phyloP scores from a whole-genome alignment of 257 asterid species.

The Linaria vulgaris region DNA sequence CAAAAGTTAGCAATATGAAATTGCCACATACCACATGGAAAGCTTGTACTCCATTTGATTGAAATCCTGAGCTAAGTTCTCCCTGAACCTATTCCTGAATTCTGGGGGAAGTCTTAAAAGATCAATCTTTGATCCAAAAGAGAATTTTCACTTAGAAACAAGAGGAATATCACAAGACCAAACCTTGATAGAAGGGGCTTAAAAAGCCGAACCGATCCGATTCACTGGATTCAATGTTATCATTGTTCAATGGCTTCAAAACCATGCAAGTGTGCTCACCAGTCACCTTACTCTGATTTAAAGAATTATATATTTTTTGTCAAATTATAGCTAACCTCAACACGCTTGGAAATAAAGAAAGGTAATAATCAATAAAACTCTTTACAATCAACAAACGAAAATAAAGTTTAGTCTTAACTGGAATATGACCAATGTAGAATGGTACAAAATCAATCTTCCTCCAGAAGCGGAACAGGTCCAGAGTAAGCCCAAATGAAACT shows the following conservation, averaged over 20 bases:
- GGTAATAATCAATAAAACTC: too few relatives aligned
- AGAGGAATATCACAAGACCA: slow-evolving; percentile 8
- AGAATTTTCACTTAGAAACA: neutral
- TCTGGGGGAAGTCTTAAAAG: slow-evolving; percentile 37
- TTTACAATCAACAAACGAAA: too few relatives aligned
- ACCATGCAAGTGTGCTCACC: slow-evolving; percentile 96
- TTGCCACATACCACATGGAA: slow-evolving; percentile 94
- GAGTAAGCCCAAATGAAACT: slow-evolving; percentile 91
- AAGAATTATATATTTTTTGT: slow-evolving; percentile 16
- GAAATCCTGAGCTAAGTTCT: slow-evolving; percentile 49
- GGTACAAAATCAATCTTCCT: slow-evolving; percentile 88
- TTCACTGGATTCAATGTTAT: slow-evolving; percentile 64
- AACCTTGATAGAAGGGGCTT: slow-evolving; percentile 73
- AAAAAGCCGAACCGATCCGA: slow-evolving; percentile 71
- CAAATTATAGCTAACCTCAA: too few relatives aligned
- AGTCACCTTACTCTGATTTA: slow-evolving; percentile 62
- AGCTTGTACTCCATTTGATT: slow-evolving; percentile 86
- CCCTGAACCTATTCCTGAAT: slow-evolving; percentile 59
- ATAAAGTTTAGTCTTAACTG: slow-evolving; percentile 57
- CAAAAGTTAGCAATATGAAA: too few relatives aligned
- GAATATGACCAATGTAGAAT: slow-evolving; percentile 67
- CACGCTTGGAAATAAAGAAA: too few relatives aligned
- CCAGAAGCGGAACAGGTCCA: slow-evolving; percentile 92
- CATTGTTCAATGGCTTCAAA: slow-evolving; percentile 71
- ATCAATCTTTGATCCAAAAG: slow-evolving; percentile 15